These are phyloP conservation scores for Chrysopogon serrulatus DNA, from an alignment of 176 grass and related monocot species.

Conservation along the genomic window DNA sequence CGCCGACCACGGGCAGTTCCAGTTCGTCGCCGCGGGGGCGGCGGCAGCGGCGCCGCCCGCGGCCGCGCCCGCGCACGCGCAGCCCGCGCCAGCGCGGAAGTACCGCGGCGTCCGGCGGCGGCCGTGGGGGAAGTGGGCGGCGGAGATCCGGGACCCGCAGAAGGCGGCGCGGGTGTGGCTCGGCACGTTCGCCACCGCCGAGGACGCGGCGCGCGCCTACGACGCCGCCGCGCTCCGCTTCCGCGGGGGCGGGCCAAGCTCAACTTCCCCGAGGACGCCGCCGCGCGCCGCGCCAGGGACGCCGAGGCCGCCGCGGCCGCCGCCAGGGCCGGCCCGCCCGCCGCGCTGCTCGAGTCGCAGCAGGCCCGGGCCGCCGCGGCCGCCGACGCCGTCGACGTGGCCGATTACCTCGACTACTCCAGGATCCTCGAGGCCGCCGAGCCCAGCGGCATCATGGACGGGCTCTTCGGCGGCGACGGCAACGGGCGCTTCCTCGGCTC, in stretches of 20 bases:
- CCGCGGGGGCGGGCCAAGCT: slow-evolving; percentile 67
- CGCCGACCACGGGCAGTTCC: not conserved
- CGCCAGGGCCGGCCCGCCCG: not conserved
- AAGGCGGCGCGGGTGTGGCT: slow-evolving; percentile 81
- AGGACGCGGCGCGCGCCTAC: slow-evolving; percentile 80
- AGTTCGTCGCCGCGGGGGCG: not conserved
- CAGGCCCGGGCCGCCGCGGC: not conserved
- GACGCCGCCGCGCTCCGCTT: slow-evolving; percentile 65
- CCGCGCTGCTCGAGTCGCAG: slow-evolving; percentile 39
- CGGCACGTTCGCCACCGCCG: slow-evolving; percentile 78
- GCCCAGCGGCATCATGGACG: slow-evolving; percentile 14
- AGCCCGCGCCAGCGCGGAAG: slow-evolving; percentile 16
- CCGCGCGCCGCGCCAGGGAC: not conserved
- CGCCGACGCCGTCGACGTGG: not conserved
- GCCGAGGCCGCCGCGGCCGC: not conserved
- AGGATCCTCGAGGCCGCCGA: slow-evolving; percentile 22
- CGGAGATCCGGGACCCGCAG: slow-evolving; percentile 83
- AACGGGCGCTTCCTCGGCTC: slow-evolving; percentile 21
- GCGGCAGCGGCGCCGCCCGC: not conserved
- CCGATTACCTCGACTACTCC: slow-evolving; percentile 44
- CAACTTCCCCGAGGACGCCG: slow-evolving; percentile 65
- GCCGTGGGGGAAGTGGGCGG: slow-evolving; percentile 92
- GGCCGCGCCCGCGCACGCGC: not conserved
- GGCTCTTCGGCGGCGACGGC: not conserved
- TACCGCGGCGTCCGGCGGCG: slow-evolving; percentile 71